A percentile compares a stretch with the other conserved stretches of the same genome.
Conservation (phyloP, 2,329 filamentous ascomycete species). For the Botrytis porri region DNA sequence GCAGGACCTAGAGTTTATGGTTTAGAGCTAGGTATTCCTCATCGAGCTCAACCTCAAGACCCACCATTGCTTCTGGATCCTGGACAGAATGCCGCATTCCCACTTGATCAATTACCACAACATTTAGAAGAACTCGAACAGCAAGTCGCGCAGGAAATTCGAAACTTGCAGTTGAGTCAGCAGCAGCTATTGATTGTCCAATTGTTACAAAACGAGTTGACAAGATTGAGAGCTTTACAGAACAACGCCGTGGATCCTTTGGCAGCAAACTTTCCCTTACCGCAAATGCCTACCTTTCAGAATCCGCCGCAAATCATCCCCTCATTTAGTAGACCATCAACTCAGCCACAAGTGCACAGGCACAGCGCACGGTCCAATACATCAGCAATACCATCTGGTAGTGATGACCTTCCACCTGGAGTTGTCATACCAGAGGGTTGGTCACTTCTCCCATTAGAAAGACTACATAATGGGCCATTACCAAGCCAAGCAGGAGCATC, state of each 20-base stretch:
- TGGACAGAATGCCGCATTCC: constrained; percentile 4
- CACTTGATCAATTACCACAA: constrained; percentile 46
- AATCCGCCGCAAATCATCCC: constrained; percentile 16
- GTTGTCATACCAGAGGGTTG: constrained; percentile 63
- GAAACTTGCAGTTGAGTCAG: constrained; percentile 58
- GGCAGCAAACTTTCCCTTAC: constrained; percentile 33
- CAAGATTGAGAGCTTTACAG: constrained; percentile 53
- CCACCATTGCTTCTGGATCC: not conserved
- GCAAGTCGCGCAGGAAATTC: constrained; percentile 65
- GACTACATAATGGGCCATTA: constrained; percentile 35
- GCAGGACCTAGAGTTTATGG: constrained; percentile 37
- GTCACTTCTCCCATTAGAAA: constrained; percentile 61
- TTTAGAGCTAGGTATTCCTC: constrained; percentile 38
- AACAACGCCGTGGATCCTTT: constrained; percentile 28
- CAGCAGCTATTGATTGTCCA: constrained; percentile 68
- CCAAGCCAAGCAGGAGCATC: constrained; percentile 9
- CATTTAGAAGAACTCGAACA: constrained; percentile 66
- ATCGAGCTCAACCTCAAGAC: constrained; percentile 30
- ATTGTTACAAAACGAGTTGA: constrained; percentile 63
- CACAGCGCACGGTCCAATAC: constrained; percentile 48
- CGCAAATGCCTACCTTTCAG: constrained; percentile 22
- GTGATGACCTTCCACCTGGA: constrained; percentile 59
- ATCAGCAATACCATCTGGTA: constrained; percentile 56
- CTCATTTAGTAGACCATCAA: not conserved
- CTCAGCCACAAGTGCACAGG: constrained; percentile 38